Evolutionary conservation across 2,329 filamentous ascomycete species (phyloP), one percentile per base, ranked within the genome.

Genomic region (Cladorrhinum sp.): DNA sequence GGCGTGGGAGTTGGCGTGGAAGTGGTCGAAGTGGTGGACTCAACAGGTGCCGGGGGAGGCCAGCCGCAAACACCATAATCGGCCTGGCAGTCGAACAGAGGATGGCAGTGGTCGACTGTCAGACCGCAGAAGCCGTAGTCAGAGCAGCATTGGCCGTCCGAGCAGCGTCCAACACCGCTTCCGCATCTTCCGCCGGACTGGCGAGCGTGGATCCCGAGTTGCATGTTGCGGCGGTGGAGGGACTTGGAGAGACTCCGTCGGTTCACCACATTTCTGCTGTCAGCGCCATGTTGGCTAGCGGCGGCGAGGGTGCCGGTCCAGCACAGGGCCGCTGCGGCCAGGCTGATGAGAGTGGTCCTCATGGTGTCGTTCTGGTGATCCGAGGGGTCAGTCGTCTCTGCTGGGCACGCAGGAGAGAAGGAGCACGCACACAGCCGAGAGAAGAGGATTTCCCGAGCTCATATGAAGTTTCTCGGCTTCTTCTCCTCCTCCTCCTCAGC

Each of bases 101-200:
- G 63, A 54, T 65, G 59, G 59, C 68, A 70, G 48, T 69, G 67
- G 59, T 68, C 64, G 45, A 68, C 50, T 9, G 57, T 51, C 22
- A 68, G 64, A 13, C 68, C 68, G 53, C 68, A 70, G 59, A 62
- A 70, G 48, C 68, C 67, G 56, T 68, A 70, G 51, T 65, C 64
- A 50, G 67, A 69, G 62, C 68, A 70, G 62, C 68, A 70, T 53
- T 65, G 62, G 49, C 64, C 59, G 3, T 58, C 61, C 0, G 64
- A 45, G 57, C 68, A 70, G 9, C 55, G 58, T 3, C 65, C 68
- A 18, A 53, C 52, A 29, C 62, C 52, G 22, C 60, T n/a, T 2
- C 68, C 68, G 55, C 68, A 69, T 9, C 56, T 59, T 16, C 55
- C 60, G 10, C 56, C 57, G 1, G 50, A 27, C 55, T 70, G 68